Evolutionary conservation across 75 land plant species (phyloP).

Genomic region (Pinus tabuliformis): DNA sequence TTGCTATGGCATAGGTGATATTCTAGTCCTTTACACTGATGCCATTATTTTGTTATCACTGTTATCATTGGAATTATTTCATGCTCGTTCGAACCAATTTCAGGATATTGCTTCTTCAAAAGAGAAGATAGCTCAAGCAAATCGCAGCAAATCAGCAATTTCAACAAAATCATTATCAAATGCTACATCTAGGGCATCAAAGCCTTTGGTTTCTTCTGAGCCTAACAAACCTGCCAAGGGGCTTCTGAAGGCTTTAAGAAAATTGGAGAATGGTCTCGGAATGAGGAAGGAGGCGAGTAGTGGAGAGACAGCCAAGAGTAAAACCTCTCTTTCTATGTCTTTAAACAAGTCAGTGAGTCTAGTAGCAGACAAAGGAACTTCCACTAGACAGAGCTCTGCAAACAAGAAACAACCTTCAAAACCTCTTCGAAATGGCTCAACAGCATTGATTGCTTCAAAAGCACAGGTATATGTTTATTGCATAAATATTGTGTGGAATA

Average conservation of each 20-base stretch:
- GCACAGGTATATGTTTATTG: constrained; percentile 13
- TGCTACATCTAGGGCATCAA: constrained; percentile 4
- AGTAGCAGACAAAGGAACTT: constrained; percentile 8
- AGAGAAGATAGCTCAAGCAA: constrained; percentile 9
- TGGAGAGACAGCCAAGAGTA: neutral
- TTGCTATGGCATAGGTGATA: neutral
- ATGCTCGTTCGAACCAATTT: neutral
- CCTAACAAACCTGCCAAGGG: constrained; percentile 2
- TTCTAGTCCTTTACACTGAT: neutral
- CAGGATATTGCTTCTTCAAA: constrained; percentile 11
- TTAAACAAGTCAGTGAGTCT: constrained; percentile 2
- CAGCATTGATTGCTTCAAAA: constrained; percentile 5
- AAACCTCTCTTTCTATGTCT: constrained; percentile 3
- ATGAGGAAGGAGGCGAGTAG: neutral
- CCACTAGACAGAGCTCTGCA: neutral
- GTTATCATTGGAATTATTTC: neutral
- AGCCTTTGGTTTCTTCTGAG: constrained; percentile 2
- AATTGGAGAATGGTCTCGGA: constrained; percentile 2
- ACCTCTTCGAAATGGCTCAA: neutral
- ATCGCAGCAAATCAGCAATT: neutral
- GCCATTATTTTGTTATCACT: neutral
- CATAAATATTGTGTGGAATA: neutral
- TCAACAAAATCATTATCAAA: constrained; percentile 2
- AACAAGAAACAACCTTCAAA: constrained; percentile 15
- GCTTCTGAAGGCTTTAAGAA: neutral